These are phyloP conservation scores for Pythium pyrilobum DNA, from an alignment of 352 stramenopile species.

Conservation along the genomic window DNA sequence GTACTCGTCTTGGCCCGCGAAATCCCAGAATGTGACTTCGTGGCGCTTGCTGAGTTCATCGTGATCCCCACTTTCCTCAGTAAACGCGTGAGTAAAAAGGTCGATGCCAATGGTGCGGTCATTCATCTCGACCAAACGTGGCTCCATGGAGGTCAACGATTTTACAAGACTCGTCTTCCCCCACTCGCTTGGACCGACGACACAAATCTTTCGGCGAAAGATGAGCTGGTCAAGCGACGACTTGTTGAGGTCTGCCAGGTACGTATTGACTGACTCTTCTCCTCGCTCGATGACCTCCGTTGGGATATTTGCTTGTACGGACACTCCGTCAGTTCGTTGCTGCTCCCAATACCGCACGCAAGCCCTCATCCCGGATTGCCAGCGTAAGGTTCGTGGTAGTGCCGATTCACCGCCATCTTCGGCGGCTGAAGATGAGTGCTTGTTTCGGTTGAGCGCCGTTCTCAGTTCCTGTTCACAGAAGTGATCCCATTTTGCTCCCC, in stretches of 20 bases:
- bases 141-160: conserved; percentile 12
- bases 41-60: not conserved
- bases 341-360: not conserved
- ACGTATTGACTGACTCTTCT: conserved; percentile 13
- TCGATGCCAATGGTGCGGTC: conserved; percentile 29
- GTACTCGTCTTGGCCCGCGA: conserved; percentile 11
- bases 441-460: not conserved
- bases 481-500: not conserved
- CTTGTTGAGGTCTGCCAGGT: conserved; percentile 6
- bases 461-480: not conserved
- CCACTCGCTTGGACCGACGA: conserved; percentile 28
- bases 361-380: not conserved
- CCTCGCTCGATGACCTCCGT: conserved; percentile 20
- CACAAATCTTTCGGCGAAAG: conserved; percentile 24
- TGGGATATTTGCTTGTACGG: too few relatives aligned
- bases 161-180: conserved; percentile 34
- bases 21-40: conserved; percentile 19
- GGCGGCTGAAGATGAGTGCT: not conserved
- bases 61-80: not conserved
- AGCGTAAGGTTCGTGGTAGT: not conserved
- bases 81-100: conserved; percentile 22
- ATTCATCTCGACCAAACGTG: conserved; percentile 9
- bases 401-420: conserved; percentile 1
- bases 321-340: too few relatives aligned
- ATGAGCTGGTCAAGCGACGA: not conserved